Conservation (phyloP, 495 filamentous ascomycete genomes). For the Saxophila tyrrhenica region DNA sequence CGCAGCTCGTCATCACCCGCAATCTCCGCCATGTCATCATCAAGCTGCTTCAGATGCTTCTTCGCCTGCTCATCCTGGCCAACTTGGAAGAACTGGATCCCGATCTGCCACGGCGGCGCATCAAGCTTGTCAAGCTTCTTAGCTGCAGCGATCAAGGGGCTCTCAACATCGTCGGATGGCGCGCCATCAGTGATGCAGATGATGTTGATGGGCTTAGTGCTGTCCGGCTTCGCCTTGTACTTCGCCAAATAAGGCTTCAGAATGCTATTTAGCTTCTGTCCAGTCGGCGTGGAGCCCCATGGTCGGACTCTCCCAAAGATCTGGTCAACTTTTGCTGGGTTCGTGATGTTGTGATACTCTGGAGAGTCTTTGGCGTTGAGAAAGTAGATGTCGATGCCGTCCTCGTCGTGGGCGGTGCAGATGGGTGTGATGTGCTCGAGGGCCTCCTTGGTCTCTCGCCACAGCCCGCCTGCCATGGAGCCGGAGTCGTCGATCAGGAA, state of each 20-base stretch:
- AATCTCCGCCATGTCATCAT: slow-evolving; percentile 56
- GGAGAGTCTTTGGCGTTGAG: slow-evolving; percentile 50
- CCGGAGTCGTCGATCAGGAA: slow-evolving; percentile 91
- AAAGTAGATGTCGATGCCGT: slow-evolving; percentile 94
- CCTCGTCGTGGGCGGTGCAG: slow-evolving; percentile 67
- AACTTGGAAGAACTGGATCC: slow-evolving; percentile 96
- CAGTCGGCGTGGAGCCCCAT: slow-evolving; percentile 61
- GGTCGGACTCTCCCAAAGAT: slow-evolving; percentile 62
- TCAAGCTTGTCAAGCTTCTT: slow-evolving; percentile 57
- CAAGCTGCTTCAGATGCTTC: slow-evolving; percentile 57
- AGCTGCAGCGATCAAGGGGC: slow-evolving; percentile 54
- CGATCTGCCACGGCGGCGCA: slow-evolving; percentile 76
- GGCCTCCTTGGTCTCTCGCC: slow-evolving; percentile 63
- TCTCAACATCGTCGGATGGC: slow-evolving; percentile 71
- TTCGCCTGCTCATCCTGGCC: slow-evolving; percentile 59
- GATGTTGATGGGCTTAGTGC: slow-evolving; percentile 77
- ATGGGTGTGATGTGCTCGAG: slow-evolving; percentile 72
- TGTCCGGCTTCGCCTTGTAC: slow-evolving; percentile 32
- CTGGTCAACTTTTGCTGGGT: slow-evolving; percentile 40
- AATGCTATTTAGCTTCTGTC: slow-evolving; percentile 59
- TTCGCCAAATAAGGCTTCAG: slow-evolving; percentile 55
- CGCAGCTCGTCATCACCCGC: slow-evolving; percentile 44
- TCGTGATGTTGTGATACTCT: slow-evolving; percentile 46
- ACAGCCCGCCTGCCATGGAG: slow-evolving; percentile 69
- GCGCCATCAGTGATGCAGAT: slow-evolving; percentile 89